A percentile compares a stretch with the other conserved stretches of the same genome.
These are phyloP conservation scores for Phytopythium boreale DNA, from an alignment of 352 stramenopile genomes.

Conservation along the genomic window DNA sequence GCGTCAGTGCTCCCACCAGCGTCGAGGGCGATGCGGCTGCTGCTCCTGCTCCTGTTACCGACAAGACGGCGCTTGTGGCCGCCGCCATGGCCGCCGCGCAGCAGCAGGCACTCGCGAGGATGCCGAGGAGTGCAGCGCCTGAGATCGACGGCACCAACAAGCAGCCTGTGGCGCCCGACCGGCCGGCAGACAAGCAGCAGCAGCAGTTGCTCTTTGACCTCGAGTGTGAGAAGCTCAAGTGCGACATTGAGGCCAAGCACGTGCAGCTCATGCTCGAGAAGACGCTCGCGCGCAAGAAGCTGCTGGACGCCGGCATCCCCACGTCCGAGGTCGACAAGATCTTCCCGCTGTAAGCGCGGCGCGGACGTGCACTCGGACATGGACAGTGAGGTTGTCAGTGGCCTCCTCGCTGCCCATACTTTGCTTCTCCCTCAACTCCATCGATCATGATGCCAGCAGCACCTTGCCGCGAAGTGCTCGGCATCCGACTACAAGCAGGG, in stretches of 20 bases:
- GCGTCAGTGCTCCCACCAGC: not conserved
- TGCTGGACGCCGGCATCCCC: slow-evolving; percentile 45
- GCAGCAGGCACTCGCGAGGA: slow-evolving; percentile 2
- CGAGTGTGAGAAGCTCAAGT: slow-evolving; percentile 45
- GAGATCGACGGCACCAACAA: too few species aligned
- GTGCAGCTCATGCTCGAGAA: slow-evolving; percentile 50
- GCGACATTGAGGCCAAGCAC: slow-evolving; percentile 46
- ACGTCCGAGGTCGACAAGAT: slow-evolving; percentile 37
- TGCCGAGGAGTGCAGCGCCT: not conserved
- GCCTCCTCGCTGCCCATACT: too few species aligned
- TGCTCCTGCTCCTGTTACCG: not conserved
- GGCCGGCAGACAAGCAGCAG: slow-evolving; percentile 29
- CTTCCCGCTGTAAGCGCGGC: slow-evolving; percentile 25
- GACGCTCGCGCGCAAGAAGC: slow-evolving; percentile 39
- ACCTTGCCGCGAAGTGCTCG: too few species aligned
- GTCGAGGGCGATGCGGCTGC: not conserved
- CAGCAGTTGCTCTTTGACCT: slow-evolving; percentile 43
- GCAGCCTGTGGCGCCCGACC: not conserved
- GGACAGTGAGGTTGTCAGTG: too few species aligned
- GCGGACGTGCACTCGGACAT: not conserved
- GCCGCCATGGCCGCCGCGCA: slow-evolving; percentile 3
- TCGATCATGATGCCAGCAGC: too few species aligned
- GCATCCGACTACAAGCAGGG: too few species aligned
- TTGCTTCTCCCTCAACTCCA: too few species aligned
- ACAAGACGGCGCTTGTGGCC: slow-evolving; percentile 2